Evolutionary conservation across 2,329 filamentous ascomycete genomes (phyloP).

Genomic region (Diplodia corticola): DNA sequence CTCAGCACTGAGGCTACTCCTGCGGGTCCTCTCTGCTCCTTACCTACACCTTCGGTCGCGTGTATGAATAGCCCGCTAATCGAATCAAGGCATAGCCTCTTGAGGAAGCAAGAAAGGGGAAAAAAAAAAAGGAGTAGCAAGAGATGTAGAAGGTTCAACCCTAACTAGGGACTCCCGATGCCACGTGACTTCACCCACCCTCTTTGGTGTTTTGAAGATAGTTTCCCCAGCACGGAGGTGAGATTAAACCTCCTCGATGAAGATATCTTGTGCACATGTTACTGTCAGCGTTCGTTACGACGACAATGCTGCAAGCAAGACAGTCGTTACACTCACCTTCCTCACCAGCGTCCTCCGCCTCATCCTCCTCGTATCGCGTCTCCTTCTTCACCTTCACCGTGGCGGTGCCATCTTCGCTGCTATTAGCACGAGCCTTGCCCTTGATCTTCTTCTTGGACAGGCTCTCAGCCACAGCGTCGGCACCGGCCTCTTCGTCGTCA

Average conservation of each 20-base stretch:
- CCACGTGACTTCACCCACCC: not conserved
- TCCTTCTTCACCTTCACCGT: conserved; percentile 28
- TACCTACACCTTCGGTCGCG: not conserved
- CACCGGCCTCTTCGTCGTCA: not conserved
- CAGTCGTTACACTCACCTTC: not conserved
- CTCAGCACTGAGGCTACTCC: not conserved
- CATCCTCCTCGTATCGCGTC: conserved; percentile 25
- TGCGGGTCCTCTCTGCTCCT: not conserved
- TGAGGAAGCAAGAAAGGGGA: not conserved
- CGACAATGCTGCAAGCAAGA: not conserved
- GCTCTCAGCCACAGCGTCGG: not conserved
- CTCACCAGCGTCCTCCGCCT: conserved; percentile 21
- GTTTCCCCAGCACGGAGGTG: too few relatives aligned
- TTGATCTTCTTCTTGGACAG: not conserved
- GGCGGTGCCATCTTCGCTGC: not conserved
- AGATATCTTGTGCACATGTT: not conserved
- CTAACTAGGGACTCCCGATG: not conserved
- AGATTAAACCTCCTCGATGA: not conserved
- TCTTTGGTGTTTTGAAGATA: not conserved
- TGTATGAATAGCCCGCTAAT: not conserved
- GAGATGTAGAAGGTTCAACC: not conserved
- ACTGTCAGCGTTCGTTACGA: not conserved
- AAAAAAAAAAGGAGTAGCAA: not conserved
- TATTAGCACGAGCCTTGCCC: not conserved
- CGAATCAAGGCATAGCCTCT: not conserved